Percentiles rank a stretch among this genome's conserved stretches.
These are phyloP conservation scores for Arthrobotrys entomopaga DNA, from an alignment of 2,329 filamentous ascomycete species.

Conservation along the genomic window DNA sequence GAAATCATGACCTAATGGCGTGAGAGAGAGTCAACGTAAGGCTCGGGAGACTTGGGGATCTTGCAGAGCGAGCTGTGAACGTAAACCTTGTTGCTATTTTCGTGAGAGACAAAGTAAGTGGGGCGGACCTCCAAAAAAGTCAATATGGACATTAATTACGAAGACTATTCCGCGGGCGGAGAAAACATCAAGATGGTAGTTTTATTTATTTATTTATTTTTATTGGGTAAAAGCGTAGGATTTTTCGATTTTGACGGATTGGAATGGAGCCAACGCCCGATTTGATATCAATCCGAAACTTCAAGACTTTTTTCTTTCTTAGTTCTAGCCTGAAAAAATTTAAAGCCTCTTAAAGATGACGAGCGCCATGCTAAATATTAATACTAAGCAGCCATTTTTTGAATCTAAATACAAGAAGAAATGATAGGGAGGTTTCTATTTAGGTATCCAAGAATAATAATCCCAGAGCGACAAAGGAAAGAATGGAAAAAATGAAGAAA, in stretches of 20 bases:
- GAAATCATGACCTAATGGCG: constrained; percentile 35
- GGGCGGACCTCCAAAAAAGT: background rate
- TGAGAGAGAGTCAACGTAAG: constrained; percentile 28
- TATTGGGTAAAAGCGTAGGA: background rate
- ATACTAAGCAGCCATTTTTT: constrained; percentile 13
- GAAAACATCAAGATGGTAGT: too few relatives aligned
- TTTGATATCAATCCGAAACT: constrained; percentile 1
- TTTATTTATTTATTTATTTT: background rate
- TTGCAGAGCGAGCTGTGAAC: too few relatives aligned
- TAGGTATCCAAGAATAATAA: constrained; percentile 32
- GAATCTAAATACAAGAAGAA: constrained; percentile 36
- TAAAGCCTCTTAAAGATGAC: background rate
- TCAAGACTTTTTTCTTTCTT: background rate
- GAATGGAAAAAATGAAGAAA: constrained; percentile 16
- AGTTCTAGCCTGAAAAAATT: background rate
- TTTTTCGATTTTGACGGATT: background rate
- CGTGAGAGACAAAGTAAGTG: background rate
- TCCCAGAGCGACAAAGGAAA: constrained; percentile 13
- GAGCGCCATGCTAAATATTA: background rate
- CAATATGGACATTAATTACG: too few relatives aligned
- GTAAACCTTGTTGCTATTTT: constrained; percentile 41
- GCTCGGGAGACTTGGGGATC: background rate
- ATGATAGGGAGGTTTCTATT: constrained; percentile 33
- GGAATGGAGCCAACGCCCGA: background rate
- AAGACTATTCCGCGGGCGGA: too few relatives aligned